These are phyloP conservation scores for Cercospora citrullina DNA, from an alignment of 2,329 filamentous ascomycete genomes.

Conservation along the genomic window DNA sequence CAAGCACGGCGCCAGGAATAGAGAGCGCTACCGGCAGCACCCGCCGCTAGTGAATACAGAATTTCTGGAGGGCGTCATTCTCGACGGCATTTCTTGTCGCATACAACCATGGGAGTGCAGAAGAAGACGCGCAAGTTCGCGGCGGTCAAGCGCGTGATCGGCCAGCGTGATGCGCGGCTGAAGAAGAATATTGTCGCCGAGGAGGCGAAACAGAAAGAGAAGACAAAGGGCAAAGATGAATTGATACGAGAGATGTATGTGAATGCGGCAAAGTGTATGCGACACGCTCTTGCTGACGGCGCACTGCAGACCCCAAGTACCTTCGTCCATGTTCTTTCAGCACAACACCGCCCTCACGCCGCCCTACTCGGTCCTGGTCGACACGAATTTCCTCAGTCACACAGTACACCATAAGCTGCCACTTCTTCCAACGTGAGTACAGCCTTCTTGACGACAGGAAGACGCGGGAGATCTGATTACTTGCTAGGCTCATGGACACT, in stretches of 20 bases:
- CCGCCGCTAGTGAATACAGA: neutral
- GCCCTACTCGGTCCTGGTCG: constrained; percentile 76
- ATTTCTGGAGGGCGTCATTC: constrained; percentile 4
- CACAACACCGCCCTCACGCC: constrained; percentile 84
- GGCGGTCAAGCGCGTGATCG: constrained; percentile 77
- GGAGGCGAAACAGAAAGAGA: constrained; percentile 59
- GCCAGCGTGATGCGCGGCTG: constrained; percentile 74
- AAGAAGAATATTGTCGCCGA: constrained; percentile 76
- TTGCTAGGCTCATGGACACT: constrained; percentile 89
- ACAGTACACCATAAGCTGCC: constrained; percentile 90
- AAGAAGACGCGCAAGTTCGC: constrained; percentile 94
- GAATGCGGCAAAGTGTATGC: neutral
- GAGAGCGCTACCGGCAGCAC: neutral
- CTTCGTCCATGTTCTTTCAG: constrained; percentile 74
- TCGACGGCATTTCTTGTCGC: neutral
- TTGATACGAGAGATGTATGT: constrained; percentile 70
- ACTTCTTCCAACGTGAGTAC: neutral
- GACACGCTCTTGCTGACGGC: constrained; percentile 10
- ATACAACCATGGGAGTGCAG: constrained; percentile 70
- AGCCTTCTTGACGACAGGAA: neutral
- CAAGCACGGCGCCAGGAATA: neutral
- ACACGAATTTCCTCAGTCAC: constrained; percentile 89
- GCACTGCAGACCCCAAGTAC: constrained; percentile 37
- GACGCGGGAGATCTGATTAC: constrained; percentile 26
- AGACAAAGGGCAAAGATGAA: constrained; percentile 56